A percentile compares a stretch with the other conserved stretches of the same genome.
Conservation (phyloP, 176 grass and related monocot species). For the Oryza brachyantha region DNA sequence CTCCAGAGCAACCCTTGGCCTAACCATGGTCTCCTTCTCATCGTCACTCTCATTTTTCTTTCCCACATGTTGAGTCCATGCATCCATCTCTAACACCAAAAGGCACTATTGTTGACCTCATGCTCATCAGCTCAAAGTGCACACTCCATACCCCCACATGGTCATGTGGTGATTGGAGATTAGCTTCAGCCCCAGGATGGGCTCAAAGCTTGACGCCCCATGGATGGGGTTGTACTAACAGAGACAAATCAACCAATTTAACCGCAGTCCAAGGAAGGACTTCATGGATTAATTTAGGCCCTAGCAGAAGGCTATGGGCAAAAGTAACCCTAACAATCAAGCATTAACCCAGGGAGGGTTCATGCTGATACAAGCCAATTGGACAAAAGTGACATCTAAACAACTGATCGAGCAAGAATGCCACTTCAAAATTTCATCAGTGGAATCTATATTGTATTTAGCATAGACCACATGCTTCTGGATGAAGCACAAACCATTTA, state of each 20-base stretch:
- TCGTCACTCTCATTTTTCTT: constrained; percentile 42
- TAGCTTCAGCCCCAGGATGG: constrained; percentile 81
- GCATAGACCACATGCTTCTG: constrained; percentile 44
- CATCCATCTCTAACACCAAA: constrained; percentile 56
- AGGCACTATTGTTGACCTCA: constrained; percentile 33
- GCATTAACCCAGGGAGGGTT: constrained; percentile 40
- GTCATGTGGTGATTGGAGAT: constrained; percentile 58
- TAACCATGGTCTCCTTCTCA: constrained; percentile 83
- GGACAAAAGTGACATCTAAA: constrained; percentile 41
- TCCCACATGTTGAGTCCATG: constrained; percentile 57
- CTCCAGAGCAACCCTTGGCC: constrained; percentile 93
- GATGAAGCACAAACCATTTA: constrained; percentile 49
- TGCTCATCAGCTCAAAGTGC: constrained; percentile 45
- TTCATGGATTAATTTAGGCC: constrained; percentile 48
- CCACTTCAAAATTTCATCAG: constrained; percentile 35
- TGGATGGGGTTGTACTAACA: constrained; percentile 75
- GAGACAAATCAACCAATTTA: constrained; percentile 54
- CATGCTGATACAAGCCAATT: constrained; percentile 47
- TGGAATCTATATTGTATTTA: constrained; percentile 51
- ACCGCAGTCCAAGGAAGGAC: constrained; percentile 54
- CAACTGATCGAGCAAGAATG: constrained; percentile 32
- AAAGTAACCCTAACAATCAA: constrained; percentile 50
- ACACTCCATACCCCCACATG: constrained; percentile 51
- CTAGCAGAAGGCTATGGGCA: constrained; percentile 35
- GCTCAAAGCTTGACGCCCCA: constrained; percentile 65